These are phyloP conservation scores for Kwoniella shandongensis DNA, from an alignment of 768 basidiomycete genomes.

Conservation along the genomic window DNA sequence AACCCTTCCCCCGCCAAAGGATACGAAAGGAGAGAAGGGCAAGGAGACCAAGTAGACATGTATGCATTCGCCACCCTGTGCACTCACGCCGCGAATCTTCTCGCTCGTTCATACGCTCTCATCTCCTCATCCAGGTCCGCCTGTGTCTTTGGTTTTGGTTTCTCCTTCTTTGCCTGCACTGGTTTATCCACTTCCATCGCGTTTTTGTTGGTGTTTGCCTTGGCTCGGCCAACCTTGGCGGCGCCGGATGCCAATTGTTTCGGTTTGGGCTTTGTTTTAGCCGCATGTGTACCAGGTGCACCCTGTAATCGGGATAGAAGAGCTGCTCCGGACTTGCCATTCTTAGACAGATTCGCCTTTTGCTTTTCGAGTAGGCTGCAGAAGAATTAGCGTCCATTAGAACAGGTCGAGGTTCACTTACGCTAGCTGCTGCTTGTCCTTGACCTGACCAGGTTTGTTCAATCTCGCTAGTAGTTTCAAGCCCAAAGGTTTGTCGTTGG, in stretches of 20 bases:
- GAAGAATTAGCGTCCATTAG: not conserved
- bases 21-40: conserved; percentile 3
- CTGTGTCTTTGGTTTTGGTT: conserved; percentile 33
- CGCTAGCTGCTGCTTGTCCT: conserved; percentile 37
- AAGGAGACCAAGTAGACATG: not conserved
- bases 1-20: conserved; percentile 31
- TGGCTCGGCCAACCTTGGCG: conserved; percentile 37
- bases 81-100: conserved; percentile 29
- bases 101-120: conserved; percentile 34
- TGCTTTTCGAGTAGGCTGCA: conserved; percentile 37
- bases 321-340: conserved; percentile 17
- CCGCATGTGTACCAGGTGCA: conserved; percentile 13
- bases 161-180: conserved; percentile 16
- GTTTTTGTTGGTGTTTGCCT: conserved; percentile 21
- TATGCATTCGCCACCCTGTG: not conserved
- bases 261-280: conserved; percentile 23
- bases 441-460: conserved; percentile 25
- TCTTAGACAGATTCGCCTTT: conserved; percentile 35
- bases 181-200: conserved; percentile 40
- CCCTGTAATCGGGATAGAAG: conserved; percentile 30
- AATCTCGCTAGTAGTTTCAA: conserved; percentile 34
- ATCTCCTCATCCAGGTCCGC: conserved; percentile 49
- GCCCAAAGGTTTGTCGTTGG: conserved; percentile 32
- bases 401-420: conserved; percentile 13
- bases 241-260: conserved; percentile 2